A percentile compares a stretch with the other conserved stretches of the same genome.
These are phyloP conservation scores for Camelina hispida DNA, from an alignment of 345 rosid genomes.

Conservation along the genomic window DNA sequence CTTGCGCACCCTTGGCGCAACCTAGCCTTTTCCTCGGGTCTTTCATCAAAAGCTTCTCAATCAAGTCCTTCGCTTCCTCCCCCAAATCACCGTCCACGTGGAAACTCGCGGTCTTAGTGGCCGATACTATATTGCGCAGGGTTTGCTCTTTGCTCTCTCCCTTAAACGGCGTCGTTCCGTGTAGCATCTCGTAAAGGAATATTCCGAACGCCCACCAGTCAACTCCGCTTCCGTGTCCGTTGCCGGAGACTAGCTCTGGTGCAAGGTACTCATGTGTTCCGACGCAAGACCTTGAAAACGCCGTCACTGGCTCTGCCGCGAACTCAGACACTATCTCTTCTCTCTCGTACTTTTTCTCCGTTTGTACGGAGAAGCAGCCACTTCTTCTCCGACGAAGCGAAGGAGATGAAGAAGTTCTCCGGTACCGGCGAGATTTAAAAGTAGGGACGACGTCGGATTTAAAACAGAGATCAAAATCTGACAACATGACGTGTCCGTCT, in stretches of 20 bases:
- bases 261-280: constrained; percentile 98
- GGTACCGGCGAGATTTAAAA: constrained; percentile 40
- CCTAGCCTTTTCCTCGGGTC: constrained; percentile 83
- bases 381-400: constrained; percentile 27
- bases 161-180: constrained; percentile 84
- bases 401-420: constrained; percentile 36
- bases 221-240: constrained; percentile 88
- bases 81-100: constrained; percentile 37
- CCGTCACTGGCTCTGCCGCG: constrained; percentile 66
- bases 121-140: constrained; percentile 65
- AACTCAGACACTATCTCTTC: constrained; percentile 53
- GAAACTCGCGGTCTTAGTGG: constrained; percentile 48
- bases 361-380: constrained; percentile 42
- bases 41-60: constrained; percentile 72
- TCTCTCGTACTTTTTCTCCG: constrained; percentile 16
- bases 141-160: constrained; percentile 76
- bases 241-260: constrained; percentile 78
- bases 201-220: constrained; percentile 99
- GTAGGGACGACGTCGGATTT: constrained; percentile 65
- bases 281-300: constrained; percentile 71
- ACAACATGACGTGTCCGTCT: constrained; percentile 85
- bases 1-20: constrained; percentile 73
- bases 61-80: constrained; percentile 72
- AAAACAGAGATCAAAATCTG: constrained; percentile 81
- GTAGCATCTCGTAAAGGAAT: constrained; percentile 66